These are phyloP conservation scores for Microdochium bolleyi DNA, from an alignment of 2,329 filamentous ascomycete species.

Conservation along the genomic window DNA sequence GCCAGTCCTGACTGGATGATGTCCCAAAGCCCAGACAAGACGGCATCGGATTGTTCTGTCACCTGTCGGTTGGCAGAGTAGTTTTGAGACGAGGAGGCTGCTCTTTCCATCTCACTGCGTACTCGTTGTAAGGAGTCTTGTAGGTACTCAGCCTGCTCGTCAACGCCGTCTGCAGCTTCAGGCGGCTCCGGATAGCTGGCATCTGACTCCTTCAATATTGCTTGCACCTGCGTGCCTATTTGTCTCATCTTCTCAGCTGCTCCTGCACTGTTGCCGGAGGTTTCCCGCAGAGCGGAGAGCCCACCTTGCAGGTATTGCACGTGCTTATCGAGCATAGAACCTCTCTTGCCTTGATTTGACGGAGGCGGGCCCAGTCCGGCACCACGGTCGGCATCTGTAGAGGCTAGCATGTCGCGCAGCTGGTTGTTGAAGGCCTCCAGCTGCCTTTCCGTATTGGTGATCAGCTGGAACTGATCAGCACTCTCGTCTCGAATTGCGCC, in stretches of 20 bases:
- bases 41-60: constrained; percentile 46
- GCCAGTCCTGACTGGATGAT: constrained; percentile 48
- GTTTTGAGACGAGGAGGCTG: constrained; percentile 19
- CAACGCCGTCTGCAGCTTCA: constrained; percentile 44
- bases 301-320: constrained; percentile 65
- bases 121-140: constrained; percentile 49
- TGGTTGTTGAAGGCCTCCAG: constrained; percentile 61
- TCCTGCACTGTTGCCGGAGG: constrained; percentile 37
- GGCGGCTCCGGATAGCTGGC: constrained; percentile 50
- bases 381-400: constrained; percentile 50
- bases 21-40: constrained; percentile 49
- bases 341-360: constrained; percentile 28
- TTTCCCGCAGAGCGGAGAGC: constrained; percentile 51
- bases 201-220: constrained; percentile 42
- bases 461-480: constrained; percentile 34
- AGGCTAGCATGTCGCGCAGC: constrained; percentile 58
- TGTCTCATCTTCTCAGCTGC: constrained; percentile 47
- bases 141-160: constrained; percentile 62
- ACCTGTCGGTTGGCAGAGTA: constrained; percentile 27
- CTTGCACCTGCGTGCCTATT: constrained; percentile 58
- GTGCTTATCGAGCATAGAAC: constrained; percentile 44
- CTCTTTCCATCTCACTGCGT: constrained; percentile 32
- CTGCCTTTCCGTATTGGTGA: constrained; percentile 55
- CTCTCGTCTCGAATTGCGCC: constrained; percentile 25
- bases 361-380: constrained; percentile 35